A percentile compares a stretch with the other conserved stretches of the same genome.
Evolutionary conservation across 2,329 filamentous ascomycete species (phyloP).

Genomic region (Pseudocercospora eumusae): DNA sequence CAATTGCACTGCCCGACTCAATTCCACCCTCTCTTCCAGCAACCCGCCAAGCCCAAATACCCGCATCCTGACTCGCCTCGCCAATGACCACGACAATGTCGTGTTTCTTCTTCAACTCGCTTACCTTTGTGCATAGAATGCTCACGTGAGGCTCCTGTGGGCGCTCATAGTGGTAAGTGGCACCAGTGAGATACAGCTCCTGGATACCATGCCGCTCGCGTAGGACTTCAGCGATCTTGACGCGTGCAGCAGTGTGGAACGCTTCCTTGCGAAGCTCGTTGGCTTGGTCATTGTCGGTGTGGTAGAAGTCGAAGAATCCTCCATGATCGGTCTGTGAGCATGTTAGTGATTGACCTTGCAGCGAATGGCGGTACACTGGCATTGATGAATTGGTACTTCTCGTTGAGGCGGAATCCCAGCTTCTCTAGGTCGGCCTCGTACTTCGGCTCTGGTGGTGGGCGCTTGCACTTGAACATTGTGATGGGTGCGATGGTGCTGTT

Average conservation of each 20-base stretch:
- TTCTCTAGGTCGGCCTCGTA: constrained; percentile 67
- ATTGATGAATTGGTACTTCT: constrained; percentile 28
- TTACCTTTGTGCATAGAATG: constrained; percentile 62
- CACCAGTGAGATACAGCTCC: constrained; percentile 33
- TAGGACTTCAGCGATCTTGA: constrained; percentile 24
- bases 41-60: constrained; percentile 70
- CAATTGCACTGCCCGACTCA: constrained; percentile 68
- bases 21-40: constrained; percentile 66
- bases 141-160: constrained; percentile 61
- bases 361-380: background rate
- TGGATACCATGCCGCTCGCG: constrained; percentile 25
- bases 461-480: constrained; percentile 71
- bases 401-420: constrained; percentile 62
- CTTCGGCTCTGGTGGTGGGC: constrained; percentile 68
- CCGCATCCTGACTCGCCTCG: constrained; percentile 70
- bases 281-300: constrained; percentile 71
- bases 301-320: constrained; percentile 71
- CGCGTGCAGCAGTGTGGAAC: constrained; percentile 57
- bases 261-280: constrained; percentile 70
- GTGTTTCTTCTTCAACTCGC: constrained; percentile 55
- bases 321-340: constrained; percentile 49
- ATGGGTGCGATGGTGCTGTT: constrained; percentile 4
- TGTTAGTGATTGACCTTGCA: background rate
- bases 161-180: constrained; percentile 10
- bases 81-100: constrained; percentile 74